Evolutionary conservation across 2,329 filamentous ascomycete genomes (phyloP).

Genomic region (Neoarthrinium moseri): DNA sequence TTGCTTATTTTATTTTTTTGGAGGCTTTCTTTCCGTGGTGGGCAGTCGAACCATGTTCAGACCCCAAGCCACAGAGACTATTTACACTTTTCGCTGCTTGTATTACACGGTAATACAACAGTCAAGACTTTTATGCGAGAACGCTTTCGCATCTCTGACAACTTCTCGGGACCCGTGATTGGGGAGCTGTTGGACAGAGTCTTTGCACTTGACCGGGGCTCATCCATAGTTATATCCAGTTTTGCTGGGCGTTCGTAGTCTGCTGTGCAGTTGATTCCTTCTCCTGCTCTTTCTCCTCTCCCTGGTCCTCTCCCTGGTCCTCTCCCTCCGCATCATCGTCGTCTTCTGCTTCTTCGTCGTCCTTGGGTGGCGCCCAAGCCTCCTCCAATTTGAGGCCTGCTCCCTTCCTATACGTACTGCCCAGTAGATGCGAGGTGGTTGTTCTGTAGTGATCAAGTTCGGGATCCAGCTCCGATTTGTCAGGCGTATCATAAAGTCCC

Average conservation of each 20-base stretch:
- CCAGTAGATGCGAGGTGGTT: conserved; percentile 54
- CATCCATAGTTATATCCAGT: conserved; percentile 20
- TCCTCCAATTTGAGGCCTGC: conserved; percentile 81
- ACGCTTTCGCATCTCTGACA: not conserved
- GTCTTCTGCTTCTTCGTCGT: conserved; percentile 52
- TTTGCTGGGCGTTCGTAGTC: conserved; percentile 22
- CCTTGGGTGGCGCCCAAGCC: conserved; percentile 68
- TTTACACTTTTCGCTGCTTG: conserved; percentile 5
- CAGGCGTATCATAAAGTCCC: conserved; percentile 76
- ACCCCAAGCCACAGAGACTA: not conserved
- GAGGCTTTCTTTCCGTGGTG: too few species aligned
- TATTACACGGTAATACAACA: not conserved
- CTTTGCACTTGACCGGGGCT: not conserved
- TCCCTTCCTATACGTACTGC: conserved; percentile 52
- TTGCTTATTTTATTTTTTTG: too few species aligned
- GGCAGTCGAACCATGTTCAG: too few species aligned
- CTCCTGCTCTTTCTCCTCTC: conserved; percentile 35
- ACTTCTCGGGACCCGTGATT: conserved; percentile 1
- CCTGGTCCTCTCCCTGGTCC: conserved; percentile 42
- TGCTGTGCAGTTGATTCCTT: conserved; percentile 21
- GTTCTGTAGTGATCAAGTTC: conserved; percentile 54
- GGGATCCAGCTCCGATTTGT: conserved; percentile 49
- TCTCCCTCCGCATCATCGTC: conserved; percentile 58
- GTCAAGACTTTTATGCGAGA: not conserved
- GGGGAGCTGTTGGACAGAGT: conserved; percentile 12